Evolutionary conservation across 495 filamentous ascomycete genomes (phyloP), one percentile per base, ranked within the genome.

Genomic region (Penicillium desertorum): DNA sequence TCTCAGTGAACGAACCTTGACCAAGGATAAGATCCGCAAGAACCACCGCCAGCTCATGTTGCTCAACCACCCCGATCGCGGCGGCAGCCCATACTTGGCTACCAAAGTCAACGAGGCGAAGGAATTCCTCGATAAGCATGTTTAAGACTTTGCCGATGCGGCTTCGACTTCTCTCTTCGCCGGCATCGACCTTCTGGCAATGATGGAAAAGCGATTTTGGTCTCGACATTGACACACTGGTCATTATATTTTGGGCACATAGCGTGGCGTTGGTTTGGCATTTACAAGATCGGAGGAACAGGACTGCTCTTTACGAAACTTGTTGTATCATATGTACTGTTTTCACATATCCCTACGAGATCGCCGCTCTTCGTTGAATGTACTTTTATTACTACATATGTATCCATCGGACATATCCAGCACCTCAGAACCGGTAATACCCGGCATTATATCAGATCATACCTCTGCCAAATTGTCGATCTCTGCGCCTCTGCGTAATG

Each of bases 41-140:
- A 92, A 93, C 62, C 94, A 99, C 77, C 86, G 94, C 34, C 90
- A 89, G 58, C 86, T 98, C 50, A 99, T 99, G 94, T 83, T 99
- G 51, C 79, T 95, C 59, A 99, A 99, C 76, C 94, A 99, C 75
- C 94, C 94, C 30, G 94, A 99, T 75, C 90, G 94, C 60, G 94
- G 94, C 51, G 94, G 94, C 19, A 96, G 92, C 70, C 94, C 94
- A 30, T 99, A 97, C 71, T 71, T 98, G 54, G 94, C 94, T 9
- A 96, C 91, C 45, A 98, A 98, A 71, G 88, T 98, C 70, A 98
- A 98, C 73, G 93, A 98, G 73, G 93, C 93, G 41, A 98, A 98
- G 72, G 93, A 98, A 71, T 87, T 97, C 61, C 68, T 98, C 65
- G 93, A 98, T 72, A 98, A 96, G 77, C 65, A 76, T 41, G 51